phyloP scores from a whole-genome alignment of 2,329 filamentous ascomycete species.

The Xylariales sp. region DNA sequence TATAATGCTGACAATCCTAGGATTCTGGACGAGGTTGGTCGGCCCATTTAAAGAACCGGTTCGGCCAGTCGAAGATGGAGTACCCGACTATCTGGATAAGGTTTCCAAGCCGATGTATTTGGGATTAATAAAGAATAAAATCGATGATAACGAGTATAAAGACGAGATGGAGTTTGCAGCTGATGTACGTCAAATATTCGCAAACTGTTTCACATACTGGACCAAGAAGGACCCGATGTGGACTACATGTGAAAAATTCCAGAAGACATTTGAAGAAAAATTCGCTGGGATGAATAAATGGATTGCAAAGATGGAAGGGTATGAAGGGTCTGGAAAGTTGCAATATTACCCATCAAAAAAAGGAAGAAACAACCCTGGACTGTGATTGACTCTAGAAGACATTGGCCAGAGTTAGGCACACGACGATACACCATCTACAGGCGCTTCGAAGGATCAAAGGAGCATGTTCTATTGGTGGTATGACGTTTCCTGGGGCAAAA shows the following conservation, averaged over 20 bases:
- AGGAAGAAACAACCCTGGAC: too few species aligned
- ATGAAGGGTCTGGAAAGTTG: too few species aligned
- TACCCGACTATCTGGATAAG: constrained; percentile 59
- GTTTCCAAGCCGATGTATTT: constrained; percentile 61
- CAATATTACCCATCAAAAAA: too few species aligned
- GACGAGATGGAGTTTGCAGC: constrained; percentile 48
- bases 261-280: constrained; percentile 56
- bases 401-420: too few species aligned
- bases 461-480: too few species aligned
- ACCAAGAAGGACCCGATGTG: constrained; percentile 51
- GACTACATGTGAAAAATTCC: constrained; percentile 50
- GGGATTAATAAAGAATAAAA: constrained; percentile 54
- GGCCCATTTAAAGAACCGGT: constrained; percentile 59
- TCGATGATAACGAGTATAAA: constrained; percentile 49
- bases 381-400: too few species aligned
- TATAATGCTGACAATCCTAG: constrained; percentile 27
- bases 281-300: constrained; percentile 56
- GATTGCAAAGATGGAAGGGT: constrained; percentile 48
- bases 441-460: too few species aligned
- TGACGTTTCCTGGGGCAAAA: too few species aligned
- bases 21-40: constrained; percentile 63
- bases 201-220: constrained; percentile 64
- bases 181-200: constrained; percentile 59
- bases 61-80: constrained; percentile 49
- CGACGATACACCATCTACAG: too few species aligned